Evolutionary conservation across 2,329 filamentous ascomycete species (phyloP).

Genomic region (Fusarium burgessii): DNA sequence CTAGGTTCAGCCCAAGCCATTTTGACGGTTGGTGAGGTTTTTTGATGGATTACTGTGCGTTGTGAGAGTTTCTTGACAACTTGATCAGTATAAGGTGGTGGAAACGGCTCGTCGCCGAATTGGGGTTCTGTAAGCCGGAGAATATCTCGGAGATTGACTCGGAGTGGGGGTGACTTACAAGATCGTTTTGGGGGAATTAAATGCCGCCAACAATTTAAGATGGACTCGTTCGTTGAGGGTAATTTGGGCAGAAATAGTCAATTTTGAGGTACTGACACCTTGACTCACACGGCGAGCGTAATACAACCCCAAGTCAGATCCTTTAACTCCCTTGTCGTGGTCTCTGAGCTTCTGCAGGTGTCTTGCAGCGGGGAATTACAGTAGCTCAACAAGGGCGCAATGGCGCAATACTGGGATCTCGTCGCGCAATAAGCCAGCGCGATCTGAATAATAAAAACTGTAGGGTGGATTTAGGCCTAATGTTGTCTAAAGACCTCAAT

Average conservation of each 20-base stretch:
- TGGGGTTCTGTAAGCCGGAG: slow-evolving; percentile 7
- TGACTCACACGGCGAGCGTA: slow-evolving; percentile 1
- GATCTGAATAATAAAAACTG: background rate
- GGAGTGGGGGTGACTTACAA: slow-evolving; percentile 36
- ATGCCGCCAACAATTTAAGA: no score
- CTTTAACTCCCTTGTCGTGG: background rate
- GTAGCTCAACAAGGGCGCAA: slow-evolving; percentile 14
- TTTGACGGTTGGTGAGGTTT: slow-evolving; percentile 26
- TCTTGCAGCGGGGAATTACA: slow-evolving; percentile 1
- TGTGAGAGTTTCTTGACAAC: background rate
- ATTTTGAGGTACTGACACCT: background rate
- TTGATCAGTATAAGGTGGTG: slow-evolving; percentile 2
- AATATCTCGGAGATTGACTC: slow-evolving; percentile 45
- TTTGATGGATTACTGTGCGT: background rate
- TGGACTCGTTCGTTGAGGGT: background rate
- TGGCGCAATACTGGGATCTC: slow-evolving; percentile 30
- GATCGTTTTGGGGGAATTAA: background rate
- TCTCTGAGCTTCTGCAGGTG: background rate
- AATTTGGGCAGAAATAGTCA: background rate
- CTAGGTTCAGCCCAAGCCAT: slow-evolving; percentile 60
- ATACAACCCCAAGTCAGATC: background rate
- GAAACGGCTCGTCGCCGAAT: background rate
- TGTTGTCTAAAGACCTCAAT: background rate
- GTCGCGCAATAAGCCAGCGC: slow-evolving; percentile 33
- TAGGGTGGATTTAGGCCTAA: background rate